These are phyloP conservation scores for Ophiostoma ulmi DNA, from an alignment of 2,329 filamentous ascomycete species.

Conservation along the genomic window DNA sequence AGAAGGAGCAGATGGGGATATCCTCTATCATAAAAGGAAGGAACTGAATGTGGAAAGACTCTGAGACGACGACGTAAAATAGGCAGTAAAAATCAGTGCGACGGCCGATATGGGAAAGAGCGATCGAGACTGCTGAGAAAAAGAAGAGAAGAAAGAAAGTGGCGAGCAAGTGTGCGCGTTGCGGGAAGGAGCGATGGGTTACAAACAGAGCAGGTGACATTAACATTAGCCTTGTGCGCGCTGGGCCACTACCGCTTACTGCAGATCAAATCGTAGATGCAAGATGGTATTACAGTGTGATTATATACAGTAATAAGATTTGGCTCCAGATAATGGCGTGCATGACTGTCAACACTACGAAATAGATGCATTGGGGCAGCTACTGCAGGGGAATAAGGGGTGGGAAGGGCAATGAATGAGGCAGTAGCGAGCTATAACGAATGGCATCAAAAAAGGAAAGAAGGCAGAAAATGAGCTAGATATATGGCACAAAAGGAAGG, in stretches of 20 bases:
- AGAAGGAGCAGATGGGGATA: background rate
- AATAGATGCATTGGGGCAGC: background rate
- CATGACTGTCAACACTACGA: background rate
- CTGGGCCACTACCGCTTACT: background rate
- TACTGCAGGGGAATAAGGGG: background rate
- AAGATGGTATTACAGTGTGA: background rate
- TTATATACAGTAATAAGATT: background rate
- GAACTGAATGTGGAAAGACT: background rate
- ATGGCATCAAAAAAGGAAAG: background rate
- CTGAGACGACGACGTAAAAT: background rate
- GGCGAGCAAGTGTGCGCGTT: background rate
- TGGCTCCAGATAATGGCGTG: background rate
- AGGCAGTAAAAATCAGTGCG: background rate
- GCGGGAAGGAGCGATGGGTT: background rate
- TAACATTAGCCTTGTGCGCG: background rate
- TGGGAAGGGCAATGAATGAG: background rate
- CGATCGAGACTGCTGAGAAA: background rate
- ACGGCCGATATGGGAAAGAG: conserved; percentile 1
- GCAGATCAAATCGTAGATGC: conserved; percentile 12
- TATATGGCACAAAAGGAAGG: background rate
- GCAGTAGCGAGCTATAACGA: background rate
- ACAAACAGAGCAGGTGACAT: background rate
- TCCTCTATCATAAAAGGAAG: background rate
- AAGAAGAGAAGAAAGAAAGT: background rate
- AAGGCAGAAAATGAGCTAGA: background rate